A percentile compares a stretch with the other conserved stretches of the same genome.
Conservation (phyloP, 768 basidiomycete species). For the Kwoniella newhampshirensis region DNA sequence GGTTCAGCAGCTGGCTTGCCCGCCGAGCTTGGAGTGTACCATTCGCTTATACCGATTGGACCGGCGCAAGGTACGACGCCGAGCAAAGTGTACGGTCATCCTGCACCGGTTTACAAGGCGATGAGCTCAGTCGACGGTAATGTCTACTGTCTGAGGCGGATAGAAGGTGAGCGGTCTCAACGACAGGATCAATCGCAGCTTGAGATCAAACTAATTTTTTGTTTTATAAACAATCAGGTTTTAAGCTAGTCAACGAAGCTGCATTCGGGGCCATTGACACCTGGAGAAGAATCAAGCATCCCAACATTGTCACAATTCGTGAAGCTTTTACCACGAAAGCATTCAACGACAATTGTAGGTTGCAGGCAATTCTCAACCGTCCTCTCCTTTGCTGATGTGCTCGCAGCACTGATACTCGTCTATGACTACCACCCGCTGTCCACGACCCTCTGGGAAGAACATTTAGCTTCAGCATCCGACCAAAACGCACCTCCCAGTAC, state of each 20-base stretch:
- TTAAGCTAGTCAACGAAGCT: conserved; percentile 72
- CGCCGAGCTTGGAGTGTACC: conserved; percentile 85
- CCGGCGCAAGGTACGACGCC: conserved; percentile 54
- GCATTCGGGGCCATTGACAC: conserved; percentile 80
- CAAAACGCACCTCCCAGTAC: conserved; percentile 10
- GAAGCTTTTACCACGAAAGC: conserved; percentile 95
- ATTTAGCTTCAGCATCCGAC: conserved; percentile 60
- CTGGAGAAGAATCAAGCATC: conserved; percentile 82
- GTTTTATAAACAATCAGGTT: conserved; percentile 62
- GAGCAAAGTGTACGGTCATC: conserved; percentile 76
- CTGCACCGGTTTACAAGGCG: conserved; percentile 80
- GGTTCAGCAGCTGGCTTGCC: conserved; percentile 61
- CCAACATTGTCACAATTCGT: conserved; percentile 73
- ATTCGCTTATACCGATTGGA: conserved; percentile 80
- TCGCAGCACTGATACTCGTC: conserved; percentile 79
- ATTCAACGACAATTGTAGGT: conserved; percentile 87
- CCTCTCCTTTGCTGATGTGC: conserved; percentile 15
- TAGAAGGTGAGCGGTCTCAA: conserved; percentile 69
- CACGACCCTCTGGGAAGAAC: conserved; percentile 71
- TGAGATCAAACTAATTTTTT: background rate
- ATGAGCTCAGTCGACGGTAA: conserved; percentile 72
- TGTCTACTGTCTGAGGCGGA: conserved; percentile 72
- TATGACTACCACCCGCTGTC: conserved; percentile 86
- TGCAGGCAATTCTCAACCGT: background rate
- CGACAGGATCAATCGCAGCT: background rate